These are phyloP conservation scores for Heterobasidion parviporum DNA, from an alignment of 1,284 basidiomycete species.

Conservation along the genomic window DNA sequence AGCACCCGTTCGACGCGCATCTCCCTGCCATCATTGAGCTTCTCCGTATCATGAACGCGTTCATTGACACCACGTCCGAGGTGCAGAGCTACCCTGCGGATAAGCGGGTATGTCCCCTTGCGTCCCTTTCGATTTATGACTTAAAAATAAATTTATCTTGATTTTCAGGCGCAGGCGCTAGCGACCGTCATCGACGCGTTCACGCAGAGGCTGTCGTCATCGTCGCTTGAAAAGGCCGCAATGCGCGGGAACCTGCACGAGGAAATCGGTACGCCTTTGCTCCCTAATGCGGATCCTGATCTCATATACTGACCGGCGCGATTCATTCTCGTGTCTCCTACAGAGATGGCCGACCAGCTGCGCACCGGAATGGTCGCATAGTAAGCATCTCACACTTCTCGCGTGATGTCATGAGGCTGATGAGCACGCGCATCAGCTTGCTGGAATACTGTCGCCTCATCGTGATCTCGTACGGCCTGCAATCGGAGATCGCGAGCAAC, in stretches of 20 bases:
- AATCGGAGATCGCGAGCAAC: conserved; percentile 10
- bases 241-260: background rate
- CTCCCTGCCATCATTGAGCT: conserved; percentile 22
- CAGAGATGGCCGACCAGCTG: conserved; percentile 10
- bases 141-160: too few relatives aligned
- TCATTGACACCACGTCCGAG: conserved; percentile 14
- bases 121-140: background rate
- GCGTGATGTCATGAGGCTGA: background rate
- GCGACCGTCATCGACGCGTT: conserved; percentile 4
- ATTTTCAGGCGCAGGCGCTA: conserved; percentile 3
- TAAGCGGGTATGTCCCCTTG: background rate
- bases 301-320: background rate
- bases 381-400: conserved; percentile 10
- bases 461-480: conserved; percentile 23
- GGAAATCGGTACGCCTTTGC: conserved; percentile 2
- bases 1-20: conserved; percentile 19
- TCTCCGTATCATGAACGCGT: conserved; percentile 22
- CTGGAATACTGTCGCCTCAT: conserved; percentile 25
- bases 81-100: background rate
- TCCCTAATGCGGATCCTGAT: background rate
- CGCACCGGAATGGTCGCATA: conserved; percentile 21
- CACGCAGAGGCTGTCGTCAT: conserved; percentile 4
- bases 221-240: conserved; percentile 6
- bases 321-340: background rate
- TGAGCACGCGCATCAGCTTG: conserved; percentile 12